Conservation (phyloP, 2,329 filamentous ascomycete genomes). For the Cladosporium sp. region DNA sequence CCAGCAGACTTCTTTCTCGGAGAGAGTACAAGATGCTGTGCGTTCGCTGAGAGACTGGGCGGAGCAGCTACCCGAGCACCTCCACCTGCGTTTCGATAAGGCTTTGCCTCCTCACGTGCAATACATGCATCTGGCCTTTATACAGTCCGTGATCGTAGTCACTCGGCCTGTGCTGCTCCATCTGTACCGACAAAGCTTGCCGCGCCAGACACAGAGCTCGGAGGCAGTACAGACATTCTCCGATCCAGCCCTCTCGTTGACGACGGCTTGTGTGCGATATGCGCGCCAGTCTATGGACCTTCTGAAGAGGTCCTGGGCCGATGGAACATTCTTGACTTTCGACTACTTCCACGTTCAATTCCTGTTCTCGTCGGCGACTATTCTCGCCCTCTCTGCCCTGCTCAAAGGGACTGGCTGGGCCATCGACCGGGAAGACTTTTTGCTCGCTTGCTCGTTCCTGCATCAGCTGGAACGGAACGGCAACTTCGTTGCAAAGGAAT, state of each 20-base stretch:
- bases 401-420: conserved; percentile 34
- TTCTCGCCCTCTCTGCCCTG: conserved; percentile 48
- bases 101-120: conserved; percentile 23
- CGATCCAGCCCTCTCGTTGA: conserved; percentile 40
- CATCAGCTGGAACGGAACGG: conserved; percentile 43
- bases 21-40: conserved; percentile 40
- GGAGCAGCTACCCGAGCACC: conserved; percentile 36
- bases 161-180: conserved; percentile 39
- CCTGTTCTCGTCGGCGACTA: conserved; percentile 48
- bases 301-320: conserved; percentile 48
- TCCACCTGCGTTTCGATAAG: conserved; percentile 35
- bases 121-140: conserved; percentile 40
- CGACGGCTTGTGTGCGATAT: conserved; percentile 49
- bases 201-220: conserved; percentile 5
- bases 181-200: conserved; percentile 26
- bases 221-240: conserved; percentile 16
- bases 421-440: conserved; percentile 44
- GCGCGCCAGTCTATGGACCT: conserved; percentile 48
- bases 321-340: conserved; percentile 49
- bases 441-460: conserved; percentile 42
- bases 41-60: conserved; percentile 42
- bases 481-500: conserved; percentile 46
- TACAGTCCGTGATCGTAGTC: conserved; percentile 38
- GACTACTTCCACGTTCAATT: conserved; percentile 52
- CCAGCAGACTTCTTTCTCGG: conserved; percentile 35